Conservation (phyloP, 768 basidiomycete species). For the Dioszegia aurantiaca region DNA sequence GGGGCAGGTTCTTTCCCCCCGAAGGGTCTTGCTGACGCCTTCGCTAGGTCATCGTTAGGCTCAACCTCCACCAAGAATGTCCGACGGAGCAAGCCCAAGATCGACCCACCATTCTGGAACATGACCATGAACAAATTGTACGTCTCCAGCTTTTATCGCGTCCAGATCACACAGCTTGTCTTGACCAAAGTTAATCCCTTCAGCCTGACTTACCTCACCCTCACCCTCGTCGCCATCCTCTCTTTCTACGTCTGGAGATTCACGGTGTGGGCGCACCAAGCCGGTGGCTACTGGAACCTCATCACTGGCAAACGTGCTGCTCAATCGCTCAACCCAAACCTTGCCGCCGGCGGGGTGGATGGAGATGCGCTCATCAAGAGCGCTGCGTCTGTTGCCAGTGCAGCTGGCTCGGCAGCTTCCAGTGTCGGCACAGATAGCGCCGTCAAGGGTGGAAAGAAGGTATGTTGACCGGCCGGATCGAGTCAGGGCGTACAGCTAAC, state of each 20-base stretch:
- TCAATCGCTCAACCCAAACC: conserved; percentile 20
- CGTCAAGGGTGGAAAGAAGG: conserved; percentile 7
- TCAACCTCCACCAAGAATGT: conserved; percentile 42
- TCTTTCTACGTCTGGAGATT: conserved; percentile 50
- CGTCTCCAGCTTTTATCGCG: no score
- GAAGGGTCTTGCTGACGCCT: background rate
- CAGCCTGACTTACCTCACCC: conserved; percentile 48
- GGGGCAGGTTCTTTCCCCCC: no score
- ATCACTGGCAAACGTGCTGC: conserved; percentile 39
- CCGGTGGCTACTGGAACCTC: conserved; percentile 51
- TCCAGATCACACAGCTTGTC: conserved; percentile 2
- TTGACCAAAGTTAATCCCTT: no score
- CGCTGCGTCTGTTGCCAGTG: conserved; percentile 10
- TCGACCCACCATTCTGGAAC: conserved; percentile 50
- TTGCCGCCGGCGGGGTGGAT: conserved; percentile 1
- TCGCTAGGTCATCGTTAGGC: conserved; percentile 44
- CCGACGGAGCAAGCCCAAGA: conserved; percentile 35
- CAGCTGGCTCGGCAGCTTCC: conserved; percentile 12
- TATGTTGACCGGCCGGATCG: background rate
- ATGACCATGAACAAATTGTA: conserved; percentile 50
- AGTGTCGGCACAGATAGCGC: background rate
- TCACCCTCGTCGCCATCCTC: conserved; percentile 35
- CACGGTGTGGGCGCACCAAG: conserved; percentile 47
- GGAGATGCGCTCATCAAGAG: background rate
- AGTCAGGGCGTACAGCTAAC: background rate